phyloP scores from a whole-genome alignment of 768 basidiomycete species.

The Strobilomyces dryophilus region DNA sequence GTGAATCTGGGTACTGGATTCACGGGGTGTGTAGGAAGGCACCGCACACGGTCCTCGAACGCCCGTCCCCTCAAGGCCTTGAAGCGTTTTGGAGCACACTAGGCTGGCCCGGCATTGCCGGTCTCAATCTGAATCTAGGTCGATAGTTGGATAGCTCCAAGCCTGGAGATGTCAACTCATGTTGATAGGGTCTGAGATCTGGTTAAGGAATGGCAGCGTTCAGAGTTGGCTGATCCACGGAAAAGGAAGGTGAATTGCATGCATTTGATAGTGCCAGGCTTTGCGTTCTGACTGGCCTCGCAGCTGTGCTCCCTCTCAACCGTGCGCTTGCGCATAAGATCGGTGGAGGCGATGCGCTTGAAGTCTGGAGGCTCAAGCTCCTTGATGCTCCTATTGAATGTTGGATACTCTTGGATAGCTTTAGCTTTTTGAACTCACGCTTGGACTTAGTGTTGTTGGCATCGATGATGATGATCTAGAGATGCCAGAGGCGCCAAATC shows the following conservation, averaged over 20 bases:
- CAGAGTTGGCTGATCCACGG: constrained; percentile 63
- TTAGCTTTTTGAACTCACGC: constrained; percentile 86
- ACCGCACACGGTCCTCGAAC: too few relatives aligned
- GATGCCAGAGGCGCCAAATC: constrained; percentile 90
- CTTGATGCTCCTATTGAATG: constrained; percentile 66
- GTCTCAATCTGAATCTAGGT: too few relatives aligned
- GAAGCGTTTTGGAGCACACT: too few relatives aligned
- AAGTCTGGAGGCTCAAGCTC: constrained; percentile 83
- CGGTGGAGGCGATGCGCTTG: constrained; percentile 69
- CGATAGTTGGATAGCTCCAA: too few relatives aligned
- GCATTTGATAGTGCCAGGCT: constrained; percentile 72
- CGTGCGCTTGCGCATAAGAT: constrained; percentile 76
- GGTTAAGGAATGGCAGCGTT: constrained; percentile 54
- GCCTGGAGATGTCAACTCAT: too few relatives aligned
- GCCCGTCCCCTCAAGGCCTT: too few relatives aligned
- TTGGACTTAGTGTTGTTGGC: constrained; percentile 83
- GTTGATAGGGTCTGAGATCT: constrained; percentile 35
- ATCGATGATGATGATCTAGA: constrained; percentile 89
- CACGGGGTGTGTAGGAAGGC: too few relatives aligned
- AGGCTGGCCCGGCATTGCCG: too few relatives aligned
- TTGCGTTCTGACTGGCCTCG: constrained; percentile 53
- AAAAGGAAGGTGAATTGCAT: constrained; percentile 93
- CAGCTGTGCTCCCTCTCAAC: constrained; percentile 75
- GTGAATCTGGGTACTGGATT: too few relatives aligned
- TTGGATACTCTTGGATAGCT: constrained; percentile 83